A percentile compares a stretch with the other conserved stretches of the same genome.
Conservation (phyloP, 495 filamentous ascomycete genomes). For the Daldinia vernicosa region DNA sequence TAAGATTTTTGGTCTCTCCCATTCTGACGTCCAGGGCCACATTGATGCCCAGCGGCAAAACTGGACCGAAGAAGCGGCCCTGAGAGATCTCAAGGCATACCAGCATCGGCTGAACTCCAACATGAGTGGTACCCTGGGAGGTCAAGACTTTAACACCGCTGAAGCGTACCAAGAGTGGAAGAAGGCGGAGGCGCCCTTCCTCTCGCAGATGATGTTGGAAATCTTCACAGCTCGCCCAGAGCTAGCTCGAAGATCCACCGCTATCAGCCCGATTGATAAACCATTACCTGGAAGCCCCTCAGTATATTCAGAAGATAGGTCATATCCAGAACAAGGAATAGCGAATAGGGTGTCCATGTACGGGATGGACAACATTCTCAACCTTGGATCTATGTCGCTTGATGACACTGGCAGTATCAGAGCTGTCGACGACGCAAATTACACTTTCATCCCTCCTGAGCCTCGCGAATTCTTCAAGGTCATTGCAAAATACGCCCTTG, state of each 20-base stretch:
- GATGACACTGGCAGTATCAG: slow-evolving; percentile 63
- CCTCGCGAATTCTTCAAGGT: slow-evolving; percentile 81
- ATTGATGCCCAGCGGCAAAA: slow-evolving; percentile 78
- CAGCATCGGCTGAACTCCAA: slow-evolving; percentile 83
- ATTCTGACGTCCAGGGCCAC: slow-evolving; percentile 80
- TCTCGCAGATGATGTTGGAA: slow-evolving; percentile 91
- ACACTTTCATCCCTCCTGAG: slow-evolving; percentile 89
- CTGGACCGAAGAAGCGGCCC: slow-evolving; percentile 92
- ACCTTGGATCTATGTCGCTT: slow-evolving; percentile 75
- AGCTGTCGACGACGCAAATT: slow-evolving; percentile 64
- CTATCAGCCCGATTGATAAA: slow-evolving; percentile 50
- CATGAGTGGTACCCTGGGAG: slow-evolving; percentile 77
- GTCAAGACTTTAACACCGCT: slow-evolving; percentile 89
- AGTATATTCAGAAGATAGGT: slow-evolving; percentile 56
- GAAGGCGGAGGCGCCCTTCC: slow-evolving; percentile 78
- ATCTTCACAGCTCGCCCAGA: slow-evolving; percentile 89
- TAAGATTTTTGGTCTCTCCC: slow-evolving; percentile 80
- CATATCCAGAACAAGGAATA: slow-evolving; percentile 68
- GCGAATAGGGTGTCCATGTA: slow-evolving; percentile 59
- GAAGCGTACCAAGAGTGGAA: slow-evolving; percentile 93
- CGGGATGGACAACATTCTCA: slow-evolving; percentile 78
- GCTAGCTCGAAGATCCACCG: slow-evolving; percentile 68
- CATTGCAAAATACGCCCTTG: slow-evolving; percentile 77
- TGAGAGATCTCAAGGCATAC: slow-evolving; percentile 92
- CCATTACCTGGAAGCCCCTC: slow-evolving; percentile 55